phyloP scores from a whole-genome alignment of 352 stramenopile genomes.

The Phytophthora rubi region DNA sequence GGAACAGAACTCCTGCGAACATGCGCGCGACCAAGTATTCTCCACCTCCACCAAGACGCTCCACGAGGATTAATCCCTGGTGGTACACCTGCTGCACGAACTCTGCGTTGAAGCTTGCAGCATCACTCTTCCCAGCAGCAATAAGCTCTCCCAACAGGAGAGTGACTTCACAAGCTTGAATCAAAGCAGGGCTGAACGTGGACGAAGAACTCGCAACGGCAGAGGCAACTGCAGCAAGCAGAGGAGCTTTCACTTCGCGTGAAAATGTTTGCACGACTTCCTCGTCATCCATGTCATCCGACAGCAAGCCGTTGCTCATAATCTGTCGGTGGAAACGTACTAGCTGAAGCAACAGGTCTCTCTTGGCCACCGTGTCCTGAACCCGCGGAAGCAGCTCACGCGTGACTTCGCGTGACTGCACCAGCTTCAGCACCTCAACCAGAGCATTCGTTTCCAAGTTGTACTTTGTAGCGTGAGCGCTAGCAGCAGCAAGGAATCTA shows the following conservation, averaged over 20 bases:
- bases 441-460: constrained; percentile 47
- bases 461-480: constrained; percentile 57
- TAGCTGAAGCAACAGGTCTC: constrained; percentile 42
- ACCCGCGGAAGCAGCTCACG: constrained; percentile 19
- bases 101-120: constrained; percentile 14
- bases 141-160: constrained; percentile 34
- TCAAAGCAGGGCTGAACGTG: constrained; percentile 26
- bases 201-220: constrained; percentile 21
- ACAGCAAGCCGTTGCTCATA: constrained; percentile 38
- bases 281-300: constrained; percentile 63
- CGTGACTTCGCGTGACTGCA: constrained; percentile 33
- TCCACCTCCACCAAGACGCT: constrained; percentile 46
- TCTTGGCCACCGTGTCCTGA: constrained; percentile 20
- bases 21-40: constrained; percentile 59
- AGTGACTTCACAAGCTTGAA: constrained; percentile 44
- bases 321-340: constrained; percentile 42
- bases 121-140: constrained; percentile 20
- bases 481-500: constrained; percentile 53
- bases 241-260: constrained; percentile 23
- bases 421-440: constrained; percentile 36
- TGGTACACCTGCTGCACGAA: constrained; percentile 51
- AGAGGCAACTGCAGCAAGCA: constrained; percentile 28
- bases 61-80: constrained; percentile 47
- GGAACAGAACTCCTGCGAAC: constrained; percentile 59
- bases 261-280: constrained; percentile 42